Percentiles rank a stretch among this genome's conserved stretches.
These are phyloP conservation scores for Emmonsiellopsis sp. DNA, from an alignment of 2,329 filamentous ascomycete genomes.

Conservation along the genomic window DNA sequence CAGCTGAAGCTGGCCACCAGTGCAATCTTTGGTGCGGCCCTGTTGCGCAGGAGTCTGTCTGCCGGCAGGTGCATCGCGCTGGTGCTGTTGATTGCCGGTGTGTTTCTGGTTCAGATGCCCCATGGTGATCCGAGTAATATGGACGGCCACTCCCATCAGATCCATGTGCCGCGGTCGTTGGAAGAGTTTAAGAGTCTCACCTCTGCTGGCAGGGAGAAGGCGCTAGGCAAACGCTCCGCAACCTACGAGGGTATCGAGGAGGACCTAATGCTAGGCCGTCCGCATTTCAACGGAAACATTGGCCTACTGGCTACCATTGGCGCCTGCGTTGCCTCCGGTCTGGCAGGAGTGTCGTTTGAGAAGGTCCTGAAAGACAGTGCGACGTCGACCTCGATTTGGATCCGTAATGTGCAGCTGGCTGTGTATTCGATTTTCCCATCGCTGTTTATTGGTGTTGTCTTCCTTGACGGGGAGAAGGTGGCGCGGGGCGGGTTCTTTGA, in stretches of 20 bases:
- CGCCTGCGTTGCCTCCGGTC: slow-evolving; percentile 69
- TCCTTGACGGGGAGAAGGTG: slow-evolving; percentile 78
- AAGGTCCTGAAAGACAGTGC: slow-evolving; percentile 85
- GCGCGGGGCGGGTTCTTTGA: slow-evolving; percentile 81
- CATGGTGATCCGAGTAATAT: slow-evolving; percentile 46
- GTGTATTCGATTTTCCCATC: slow-evolving; percentile 91
- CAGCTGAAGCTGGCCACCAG: slow-evolving; percentile 92
- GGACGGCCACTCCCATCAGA: slow-evolving; percentile 43
- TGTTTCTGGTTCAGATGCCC: slow-evolving; percentile 72
- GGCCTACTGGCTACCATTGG: slow-evolving; percentile 70
- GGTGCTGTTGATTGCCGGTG: slow-evolving; percentile 67
- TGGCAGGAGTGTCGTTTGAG: slow-evolving; percentile 63
- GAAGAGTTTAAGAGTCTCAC: slow-evolving; percentile 58
- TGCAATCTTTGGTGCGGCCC: slow-evolving; percentile 71
- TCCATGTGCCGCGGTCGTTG: slow-evolving; percentile 68
- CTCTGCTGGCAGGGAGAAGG: slow-evolving; percentile 30
- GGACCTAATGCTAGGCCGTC: slow-evolving; percentile 43
- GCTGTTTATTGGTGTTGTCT: slow-evolving; percentile 73
- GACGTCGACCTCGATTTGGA: slow-evolving; percentile 66
- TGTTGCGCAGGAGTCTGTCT: slow-evolving; percentile 63
- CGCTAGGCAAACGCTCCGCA: slow-evolving; percentile 61
- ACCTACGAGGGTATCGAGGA: slow-evolving; percentile 82
- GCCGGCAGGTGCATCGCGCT: slow-evolving; percentile 71
- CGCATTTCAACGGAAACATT: slow-evolving; percentile 64
- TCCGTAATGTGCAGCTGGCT: slow-evolving; percentile 86